A percentile compares a stretch with the other conserved stretches of the same genome.
Conservation (phyloP, 345 rosid genomes). For the Hypericum androsaemum region DNA sequence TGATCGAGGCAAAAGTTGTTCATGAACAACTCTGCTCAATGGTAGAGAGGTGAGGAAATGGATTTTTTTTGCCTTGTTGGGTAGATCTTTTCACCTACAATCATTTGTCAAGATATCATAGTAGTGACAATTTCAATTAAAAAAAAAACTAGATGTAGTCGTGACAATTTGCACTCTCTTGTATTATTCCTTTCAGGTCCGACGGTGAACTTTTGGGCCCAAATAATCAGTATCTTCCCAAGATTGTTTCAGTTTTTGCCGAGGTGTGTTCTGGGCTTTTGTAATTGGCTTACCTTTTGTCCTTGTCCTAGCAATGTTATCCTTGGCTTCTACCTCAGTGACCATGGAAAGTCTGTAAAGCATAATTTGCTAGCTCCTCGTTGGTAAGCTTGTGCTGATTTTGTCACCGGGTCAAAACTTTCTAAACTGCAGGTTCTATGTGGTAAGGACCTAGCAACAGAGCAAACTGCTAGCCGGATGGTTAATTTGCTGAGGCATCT, state of each 20-base stretch:
- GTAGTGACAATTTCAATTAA: too few relatives aligned
- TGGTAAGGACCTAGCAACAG: constrained; percentile 87
- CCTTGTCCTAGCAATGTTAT: too few relatives aligned
- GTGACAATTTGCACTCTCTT: neutral
- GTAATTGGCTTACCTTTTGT: too few relatives aligned
- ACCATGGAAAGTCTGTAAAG: too few relatives aligned
- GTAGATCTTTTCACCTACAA: too few relatives aligned
- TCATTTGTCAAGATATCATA: too few relatives aligned
- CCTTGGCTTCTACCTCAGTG: too few relatives aligned
- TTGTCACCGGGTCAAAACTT: neutral
- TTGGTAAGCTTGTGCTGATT: neutral
- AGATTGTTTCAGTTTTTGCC: constrained; percentile 5
- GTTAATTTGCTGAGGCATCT: constrained; percentile 78
- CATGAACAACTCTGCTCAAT: constrained; percentile 1
- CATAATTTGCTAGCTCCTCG: too few relatives aligned
- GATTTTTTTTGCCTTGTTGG: too few relatives aligned
- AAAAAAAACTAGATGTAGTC: too few relatives aligned
- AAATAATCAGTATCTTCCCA: constrained; percentile 2
- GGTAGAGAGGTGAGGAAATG: constrained; percentile 10
- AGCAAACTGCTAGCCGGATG: constrained; percentile 74
- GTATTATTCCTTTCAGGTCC: constrained; percentile 9
- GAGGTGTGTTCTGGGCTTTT: constrained; percentile 3
- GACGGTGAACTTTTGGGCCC: constrained; percentile 7
- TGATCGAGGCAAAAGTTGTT: constrained; percentile 12
- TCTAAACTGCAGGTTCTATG: constrained; percentile 59